Evolutionary conservation across 148 eudicot genomes (phyloP), one percentile per base, ranked within the genome.

Genomic region (Rhododendron williamsianum): DNA sequence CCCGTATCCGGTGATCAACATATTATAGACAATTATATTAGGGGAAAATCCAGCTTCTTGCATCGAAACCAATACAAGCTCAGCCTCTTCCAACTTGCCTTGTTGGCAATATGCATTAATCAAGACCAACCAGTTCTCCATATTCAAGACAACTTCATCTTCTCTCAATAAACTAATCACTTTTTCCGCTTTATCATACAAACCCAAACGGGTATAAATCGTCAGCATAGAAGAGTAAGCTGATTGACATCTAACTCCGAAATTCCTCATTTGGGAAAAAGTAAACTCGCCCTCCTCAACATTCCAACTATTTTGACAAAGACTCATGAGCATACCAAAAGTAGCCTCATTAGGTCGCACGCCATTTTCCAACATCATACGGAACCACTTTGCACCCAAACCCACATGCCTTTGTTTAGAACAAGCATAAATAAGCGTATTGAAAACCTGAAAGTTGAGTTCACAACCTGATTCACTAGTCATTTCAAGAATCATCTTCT

Each of bases 221-320:
- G 98, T 96, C 84, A 95, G 91, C 99, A 96, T 95, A n/a, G 99
- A 85, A 11, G 99, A 95, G 87, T 96, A 96, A 3, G 99, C 99
- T 49, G 93, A 92, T 58, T 91, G 93, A 52, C 99, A 96, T 35
- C 77, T 86, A 67, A 95, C 67, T 69, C 85, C 79, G 63, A 89
- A 87, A 48, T 84, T 87, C 89, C 95, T 93, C 99, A 96, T 94
- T 4, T 85, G 33, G 36, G 90, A 92, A 85, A 96, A 96, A 7
- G 92, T 86, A 88, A 91, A 95, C 89, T 94, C 93, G 1, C 98
- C 97, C 88, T 96, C 96, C 88, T 93, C 90, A 65, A 93, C 89
- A 86, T 85, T 91, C 93, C 93, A 88, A 81, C 94, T 91, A 89
- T 92, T 96, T 87, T 91, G 94, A 85, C 90, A 95, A 74, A 96